phyloP scores from a whole-genome alignment of 2,329 filamentous ascomycete species.

The Sporothrix brasiliensis region DNA sequence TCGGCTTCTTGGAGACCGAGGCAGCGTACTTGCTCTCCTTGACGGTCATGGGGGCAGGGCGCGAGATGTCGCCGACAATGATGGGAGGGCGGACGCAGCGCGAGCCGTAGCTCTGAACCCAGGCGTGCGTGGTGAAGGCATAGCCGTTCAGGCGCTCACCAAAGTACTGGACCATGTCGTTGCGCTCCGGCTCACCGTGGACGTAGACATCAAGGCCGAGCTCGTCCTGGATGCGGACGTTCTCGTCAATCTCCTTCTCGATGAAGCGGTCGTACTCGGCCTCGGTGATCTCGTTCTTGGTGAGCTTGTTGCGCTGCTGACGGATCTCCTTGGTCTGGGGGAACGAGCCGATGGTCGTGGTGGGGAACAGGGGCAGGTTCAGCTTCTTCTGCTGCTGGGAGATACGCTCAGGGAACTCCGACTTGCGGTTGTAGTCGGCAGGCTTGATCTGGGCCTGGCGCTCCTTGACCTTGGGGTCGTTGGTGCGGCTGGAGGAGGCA shows the following conservation, averaged over 20 bases:
- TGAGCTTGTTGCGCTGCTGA: constrained; percentile 94
- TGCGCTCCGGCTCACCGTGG: constrained; percentile 98
- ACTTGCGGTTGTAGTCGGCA: constrained; percentile 90
- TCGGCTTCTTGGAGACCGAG: constrained; percentile 94
- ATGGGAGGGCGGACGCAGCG: constrained; percentile 98
- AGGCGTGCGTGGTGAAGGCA: constrained; percentile 97
- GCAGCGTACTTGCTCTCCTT: constrained; percentile 99
- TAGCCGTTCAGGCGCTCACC: constrained; percentile 96
- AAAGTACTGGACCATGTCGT: constrained; percentile 99
- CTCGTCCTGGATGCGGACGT: constrained; percentile 96
- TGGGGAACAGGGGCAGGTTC: constrained; percentile 94
- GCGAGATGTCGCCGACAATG: constrained; percentile 97
- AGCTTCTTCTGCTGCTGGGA: constrained; percentile 88
- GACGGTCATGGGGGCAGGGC: constrained; percentile 96
- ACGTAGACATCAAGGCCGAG: constrained; percentile 96
- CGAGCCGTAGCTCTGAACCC: constrained; percentile 96
- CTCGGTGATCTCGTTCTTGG: constrained; percentile 94
- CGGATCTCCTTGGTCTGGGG: constrained; percentile 99
- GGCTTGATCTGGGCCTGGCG: constrained; percentile 84
- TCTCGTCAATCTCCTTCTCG: constrained; percentile 95
- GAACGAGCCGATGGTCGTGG: constrained; percentile 99
- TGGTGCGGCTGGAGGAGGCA: constrained; percentile 90
- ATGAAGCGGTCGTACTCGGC: constrained; percentile 98
- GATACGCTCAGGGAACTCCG: constrained; percentile 82
- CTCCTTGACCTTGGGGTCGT: constrained; percentile 96